These are phyloP conservation scores for Torulaspora indica DNA, from an alignment of 805 yeast species.

Conservation along the genomic window DNA sequence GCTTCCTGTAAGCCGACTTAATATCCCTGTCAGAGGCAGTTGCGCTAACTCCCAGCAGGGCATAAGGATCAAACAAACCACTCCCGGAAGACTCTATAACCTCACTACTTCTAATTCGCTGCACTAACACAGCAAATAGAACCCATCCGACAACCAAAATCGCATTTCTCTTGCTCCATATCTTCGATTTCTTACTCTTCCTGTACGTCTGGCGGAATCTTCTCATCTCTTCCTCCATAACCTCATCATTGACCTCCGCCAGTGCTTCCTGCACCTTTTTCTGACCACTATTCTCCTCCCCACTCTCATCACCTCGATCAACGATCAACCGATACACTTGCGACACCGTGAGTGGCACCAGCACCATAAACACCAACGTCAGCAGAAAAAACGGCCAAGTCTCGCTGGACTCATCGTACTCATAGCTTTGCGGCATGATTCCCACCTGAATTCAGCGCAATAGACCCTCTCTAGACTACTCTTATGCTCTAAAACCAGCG, in stretches of 20 bases:
- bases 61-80: conserved; percentile 79
- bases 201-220: conserved; percentile 22
- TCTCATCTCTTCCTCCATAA: conserved; percentile 21
- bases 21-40: conserved; percentile 71
- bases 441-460: background rate
- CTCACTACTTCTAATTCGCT: conserved; percentile 39
- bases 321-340: conserved; percentile 30
- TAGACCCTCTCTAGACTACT: background rate
- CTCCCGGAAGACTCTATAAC: conserved; percentile 44
- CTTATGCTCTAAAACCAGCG: background rate
- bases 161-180: conserved; percentile 19
- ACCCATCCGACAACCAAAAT: conserved; percentile 57
- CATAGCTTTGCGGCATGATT: conserved; percentile 35
- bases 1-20: conserved; percentile 76
- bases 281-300: conserved; percentile 6
- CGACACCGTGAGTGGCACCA: conserved; percentile 57
- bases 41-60: conserved; percentile 66
- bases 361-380: conserved; percentile 62
- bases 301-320: conserved; percentile 10
- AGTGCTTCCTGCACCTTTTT: conserved; percentile 10
- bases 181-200: conserved; percentile 21
- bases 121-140: conserved; percentile 41
- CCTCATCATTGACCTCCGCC: conserved; percentile 20
- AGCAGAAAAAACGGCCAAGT: conserved; percentile 90
- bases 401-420: conserved; percentile 81